Percentiles rank a stretch among this genome's conserved stretches.
Conservation (phyloP, 2,329 filamentous ascomycete species). For the Fusarium sp. region DNA sequence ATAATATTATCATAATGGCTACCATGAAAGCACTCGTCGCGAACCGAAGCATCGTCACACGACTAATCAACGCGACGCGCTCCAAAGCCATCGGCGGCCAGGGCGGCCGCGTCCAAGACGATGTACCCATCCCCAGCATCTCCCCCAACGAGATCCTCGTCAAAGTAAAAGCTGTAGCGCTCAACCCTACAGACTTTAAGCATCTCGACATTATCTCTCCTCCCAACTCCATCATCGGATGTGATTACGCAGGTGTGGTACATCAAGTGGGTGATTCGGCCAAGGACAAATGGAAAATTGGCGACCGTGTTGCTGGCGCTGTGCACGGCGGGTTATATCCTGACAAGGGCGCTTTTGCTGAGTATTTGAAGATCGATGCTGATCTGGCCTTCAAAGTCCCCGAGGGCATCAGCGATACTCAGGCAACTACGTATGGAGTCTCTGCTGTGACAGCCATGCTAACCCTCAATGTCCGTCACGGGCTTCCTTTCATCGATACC, state of each 20-base stretch:
- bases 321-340: neutral
- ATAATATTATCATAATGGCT: neutral
- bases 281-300: neutral
- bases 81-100: neutral
- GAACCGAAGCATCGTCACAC: neutral
- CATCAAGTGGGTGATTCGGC: neutral
- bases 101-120: neutral
- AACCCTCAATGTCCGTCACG: neutral
- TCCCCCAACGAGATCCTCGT: neutral
- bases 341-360: neutral
- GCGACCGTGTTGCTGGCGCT: neutral
- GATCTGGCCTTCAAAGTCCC: neutral
- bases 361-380: neutral
- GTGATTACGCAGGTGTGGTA: neutral
- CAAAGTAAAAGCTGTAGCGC: neutral
- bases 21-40: neutral
- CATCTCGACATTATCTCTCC: neutral
- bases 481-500: neutral
- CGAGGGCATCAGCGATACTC: accelerated
- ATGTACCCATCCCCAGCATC: neutral
- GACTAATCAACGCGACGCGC: neutral
- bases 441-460: neutral
- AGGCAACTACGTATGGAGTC: neutral
- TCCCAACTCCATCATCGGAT: neutral
- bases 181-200: neutral